phyloP scores from a whole-genome alignment of 352 stramenopile genomes.

The Phytopythium vexans region DNA sequence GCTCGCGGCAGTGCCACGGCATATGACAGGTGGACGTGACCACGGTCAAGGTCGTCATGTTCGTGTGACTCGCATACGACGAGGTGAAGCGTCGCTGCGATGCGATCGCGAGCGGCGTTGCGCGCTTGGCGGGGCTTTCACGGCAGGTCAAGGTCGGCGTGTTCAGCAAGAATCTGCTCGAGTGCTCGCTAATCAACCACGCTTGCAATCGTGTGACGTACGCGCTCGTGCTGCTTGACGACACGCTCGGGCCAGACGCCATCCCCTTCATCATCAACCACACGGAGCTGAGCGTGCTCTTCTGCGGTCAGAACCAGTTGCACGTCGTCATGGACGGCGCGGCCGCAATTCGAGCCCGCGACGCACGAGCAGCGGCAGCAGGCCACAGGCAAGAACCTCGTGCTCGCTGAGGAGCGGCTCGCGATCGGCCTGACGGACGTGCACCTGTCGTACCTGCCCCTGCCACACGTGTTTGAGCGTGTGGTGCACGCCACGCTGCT shows the following conservation, averaged over 20 bases:
- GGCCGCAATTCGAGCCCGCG: constrained; percentile 39
- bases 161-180: constrained; percentile 65
- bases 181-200: constrained; percentile 67
- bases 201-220: constrained; percentile 59
- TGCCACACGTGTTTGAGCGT: constrained; percentile 93
- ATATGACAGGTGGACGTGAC: constrained; percentile 25
- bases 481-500: constrained; percentile 51
- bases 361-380: constrained; percentile 35
- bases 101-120: constrained; percentile 37
- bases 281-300: constrained; percentile 60
- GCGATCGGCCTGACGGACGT: constrained; percentile 61
- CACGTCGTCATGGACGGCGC: constrained; percentile 40
- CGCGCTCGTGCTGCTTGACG: constrained; percentile 66
- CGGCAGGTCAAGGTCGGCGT: constrained; percentile 59
- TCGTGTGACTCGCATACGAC: constrained; percentile 53
- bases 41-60: constrained; percentile 33
- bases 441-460: constrained; percentile 90
- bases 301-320: constrained; percentile 56
- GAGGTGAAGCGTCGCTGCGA: constrained; percentile 37
- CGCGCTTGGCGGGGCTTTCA: constrained; percentile 19
- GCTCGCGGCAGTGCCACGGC: constrained; percentile 6
- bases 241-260: constrained; percentile 54
- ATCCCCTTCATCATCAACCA: constrained; percentile 77
- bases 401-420: constrained; percentile 36
- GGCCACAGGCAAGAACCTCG: constrained; percentile 29